Evolutionary conservation across 352 stramenopile species (phyloP), one percentile per base, ranked within the genome.

Genomic region (Phytopythium mirpurense): DNA sequence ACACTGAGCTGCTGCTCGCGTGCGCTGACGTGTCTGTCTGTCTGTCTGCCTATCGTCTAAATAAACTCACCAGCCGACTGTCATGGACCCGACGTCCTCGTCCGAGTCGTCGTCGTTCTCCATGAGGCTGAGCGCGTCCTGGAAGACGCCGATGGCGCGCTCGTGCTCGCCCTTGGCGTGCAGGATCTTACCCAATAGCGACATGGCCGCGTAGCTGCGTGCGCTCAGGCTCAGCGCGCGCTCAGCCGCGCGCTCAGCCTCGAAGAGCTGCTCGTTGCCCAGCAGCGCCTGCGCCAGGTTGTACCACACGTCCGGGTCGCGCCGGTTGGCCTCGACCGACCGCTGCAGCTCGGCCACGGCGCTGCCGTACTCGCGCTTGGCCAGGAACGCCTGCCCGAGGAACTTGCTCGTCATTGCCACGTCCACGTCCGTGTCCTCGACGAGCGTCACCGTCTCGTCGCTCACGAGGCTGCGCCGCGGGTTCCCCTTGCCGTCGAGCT

Each of bases 121-220:
- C 72, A 90, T 88, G 18, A 94, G 56, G 12, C 72, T 70, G 14
- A 94, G 55, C 26, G 81, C 81, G 41, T 90, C 74, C 44, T 79
- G 78, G 59, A 94, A 94, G 18, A 89, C 68, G 19, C 82, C 57
- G 35, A 92, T 85, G 21, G 81, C 81, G 54, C 74, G 70, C 53
- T 91, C 81, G 61, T 91, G 78, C 40, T 92, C 79, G 34, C 83
- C 83, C 51, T 80, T 80, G 3, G 83, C 69, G 54, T 94, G 78
- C 42, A 94, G 58, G 36, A 94, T 90, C 68, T 92, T 94, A 46
- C 83, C 83, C 21, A 92, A 61, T 46, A 92, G 69, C 35, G 83
- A 88, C 51, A 90, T 59, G 16, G 70, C 74, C 36, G 73, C 62
- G 55, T 91, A 90, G 57, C 78, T 91, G 32, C 79, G 72, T 3